A percentile compares a stretch with the other conserved stretches of the same genome.
phyloP scores from a whole-genome alignment of 768 basidiomycete species.

The Lactarius quietus region DNA sequence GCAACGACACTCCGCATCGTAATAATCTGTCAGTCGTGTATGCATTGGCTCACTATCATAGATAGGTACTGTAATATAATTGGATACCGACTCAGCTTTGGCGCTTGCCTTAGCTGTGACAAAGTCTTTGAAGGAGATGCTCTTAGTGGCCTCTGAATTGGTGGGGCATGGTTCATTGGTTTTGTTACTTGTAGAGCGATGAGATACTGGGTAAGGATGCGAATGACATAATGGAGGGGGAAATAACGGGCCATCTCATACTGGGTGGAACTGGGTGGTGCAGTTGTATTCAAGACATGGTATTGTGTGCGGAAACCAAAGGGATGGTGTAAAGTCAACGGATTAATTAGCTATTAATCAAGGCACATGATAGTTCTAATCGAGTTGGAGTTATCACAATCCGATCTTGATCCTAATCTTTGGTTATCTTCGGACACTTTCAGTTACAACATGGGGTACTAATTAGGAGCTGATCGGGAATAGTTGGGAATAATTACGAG shows the following conservation, averaged over 20 bases:
- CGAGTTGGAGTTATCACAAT: no score
- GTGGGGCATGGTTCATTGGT: constrained; percentile 34
- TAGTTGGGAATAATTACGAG: no score
- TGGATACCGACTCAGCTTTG: constrained; percentile 38
- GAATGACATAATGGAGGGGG: constrained; percentile 47
- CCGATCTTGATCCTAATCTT: no score
- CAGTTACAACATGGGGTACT: no score
- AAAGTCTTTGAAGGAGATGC: constrained; percentile 12
- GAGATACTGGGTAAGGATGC: constrained; percentile 59
- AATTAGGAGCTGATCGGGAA: no score
- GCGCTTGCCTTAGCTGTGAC: constrained; percentile 24
- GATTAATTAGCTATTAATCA: no score
- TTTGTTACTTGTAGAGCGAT: constrained; percentile 41
- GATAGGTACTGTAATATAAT: constrained; percentile 41
- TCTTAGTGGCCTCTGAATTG: constrained; percentile 28
- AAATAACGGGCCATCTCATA: constrained; percentile 49
- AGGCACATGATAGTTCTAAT: no score
- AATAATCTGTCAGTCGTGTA: constrained; percentile 53
- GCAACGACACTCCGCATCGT: constrained; percentile 44
- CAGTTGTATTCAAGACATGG: no score
- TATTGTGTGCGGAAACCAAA: no score
- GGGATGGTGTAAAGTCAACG: no score
- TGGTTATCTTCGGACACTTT: no score
- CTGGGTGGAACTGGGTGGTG: constrained; percentile 27
- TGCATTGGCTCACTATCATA: constrained; percentile 40